Base-by-base conservation (phyloP, 176 grass and related monocot species). In the Raddia distichophylla region DNA sequence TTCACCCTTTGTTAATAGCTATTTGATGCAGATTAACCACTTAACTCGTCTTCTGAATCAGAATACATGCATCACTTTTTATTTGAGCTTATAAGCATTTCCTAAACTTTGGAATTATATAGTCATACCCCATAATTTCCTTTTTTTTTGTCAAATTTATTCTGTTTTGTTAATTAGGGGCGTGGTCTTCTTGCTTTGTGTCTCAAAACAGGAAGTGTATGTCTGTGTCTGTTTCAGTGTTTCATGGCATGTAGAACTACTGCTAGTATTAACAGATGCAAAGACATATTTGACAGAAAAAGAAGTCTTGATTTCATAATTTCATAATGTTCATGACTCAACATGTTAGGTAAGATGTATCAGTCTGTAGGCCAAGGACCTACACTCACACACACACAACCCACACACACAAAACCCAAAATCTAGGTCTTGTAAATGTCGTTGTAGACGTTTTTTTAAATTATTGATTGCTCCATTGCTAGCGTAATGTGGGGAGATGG, bases 211-310 rank as follows among this genome's bases (percentile, higher is more conserved):
- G 20, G 12, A 32, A 33, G 20, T 32, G 32, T 19, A n/a, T 55
- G 0, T 43, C 22, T 52, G 27, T 19, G 13, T 43, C 33, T 65
- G 18, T 73, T 47, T 64, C 69, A 64, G 64, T 65, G 18, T 73
- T 47, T 64, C 69, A 64, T 74, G 80, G 2, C 33, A 46, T 75
- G 48, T 63, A 56, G 34, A 65, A 55, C 18, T 64, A 74, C 48
- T 55, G 60, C 75, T 74, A n/a, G n/a, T 60, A 8, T 43, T 19
- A 53, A 27, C 59, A 54, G 18, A 52, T 64, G 8, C 6, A 50
- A 82, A 73, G 46, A 52, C 68, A 55, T 22, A 14, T 47, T 61
- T 16, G 63, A 61, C 17, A 64, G 33, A 61, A 14, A 61, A 18
- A 5, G 60, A 17, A 52, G 35, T 74, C 16, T 54, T 45, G 58